Evolutionary conservation across 352 stramenopile species (phyloP).

Genomic region (Phytophthora hibernalis): DNA sequence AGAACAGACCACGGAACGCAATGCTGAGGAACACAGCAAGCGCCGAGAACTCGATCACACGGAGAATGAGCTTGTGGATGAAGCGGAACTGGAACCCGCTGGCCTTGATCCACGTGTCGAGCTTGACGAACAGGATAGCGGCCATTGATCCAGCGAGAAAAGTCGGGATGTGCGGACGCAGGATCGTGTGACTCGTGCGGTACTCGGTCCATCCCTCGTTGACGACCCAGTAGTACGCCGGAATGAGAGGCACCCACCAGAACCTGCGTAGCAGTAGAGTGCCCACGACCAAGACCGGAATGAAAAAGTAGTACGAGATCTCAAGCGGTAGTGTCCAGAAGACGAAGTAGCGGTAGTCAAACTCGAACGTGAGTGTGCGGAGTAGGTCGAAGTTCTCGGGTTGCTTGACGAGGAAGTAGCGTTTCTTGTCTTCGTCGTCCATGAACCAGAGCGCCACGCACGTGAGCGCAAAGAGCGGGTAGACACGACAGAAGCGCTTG

Average conservation of each 20-base stretch:
- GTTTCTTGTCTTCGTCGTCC: conserved; percentile 33
- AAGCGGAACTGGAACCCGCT: conserved; percentile 38
- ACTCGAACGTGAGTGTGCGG: conserved; percentile 53
- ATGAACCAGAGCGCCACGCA: conserved; percentile 45
- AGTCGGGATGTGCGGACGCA: conserved; percentile 42
- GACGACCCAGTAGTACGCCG: conserved; percentile 42
- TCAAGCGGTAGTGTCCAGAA: conserved; percentile 62
- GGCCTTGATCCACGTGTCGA: conserved; percentile 37
- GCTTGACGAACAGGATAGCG: conserved; percentile 42
- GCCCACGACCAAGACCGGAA: conserved; percentile 44
- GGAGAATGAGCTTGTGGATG: conserved; percentile 24
- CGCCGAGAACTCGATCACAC: conserved; percentile 27
- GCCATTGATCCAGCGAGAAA: conserved; percentile 52
- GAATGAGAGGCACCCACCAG: conserved; percentile 46
- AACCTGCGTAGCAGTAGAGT: conserved; percentile 30
- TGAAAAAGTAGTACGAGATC: conserved; percentile 64
- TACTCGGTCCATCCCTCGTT: conserved; percentile 38
- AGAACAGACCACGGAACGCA: conserved; percentile 42
- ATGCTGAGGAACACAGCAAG: conserved; percentile 44
- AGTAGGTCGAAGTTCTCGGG: conserved; percentile 38
- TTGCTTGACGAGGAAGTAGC: conserved; percentile 40
- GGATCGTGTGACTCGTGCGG: conserved; percentile 27
- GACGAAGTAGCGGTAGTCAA: conserved; percentile 51
- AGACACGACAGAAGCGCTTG: conserved; percentile 57
- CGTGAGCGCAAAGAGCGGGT: conserved; percentile 51